These are phyloP conservation scores for Colletotrichum orchidophilum DNA, from an alignment of 2,329 filamentous ascomycete genomes.

Conservation along the genomic window DNA sequence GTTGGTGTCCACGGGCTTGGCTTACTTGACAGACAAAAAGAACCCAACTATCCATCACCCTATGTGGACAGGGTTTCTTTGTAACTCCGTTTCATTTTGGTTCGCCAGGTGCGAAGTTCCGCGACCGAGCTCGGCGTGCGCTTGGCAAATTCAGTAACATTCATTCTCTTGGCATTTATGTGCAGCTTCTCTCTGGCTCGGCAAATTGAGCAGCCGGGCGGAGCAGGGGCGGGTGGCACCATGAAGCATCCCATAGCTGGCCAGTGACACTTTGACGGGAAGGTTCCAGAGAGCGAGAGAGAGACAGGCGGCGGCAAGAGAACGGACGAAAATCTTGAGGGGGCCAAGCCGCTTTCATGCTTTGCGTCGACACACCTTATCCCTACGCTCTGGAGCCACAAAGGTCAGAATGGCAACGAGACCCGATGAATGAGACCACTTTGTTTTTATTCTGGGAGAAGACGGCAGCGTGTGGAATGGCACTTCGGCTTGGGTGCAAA, in stretches of 20 bases:
- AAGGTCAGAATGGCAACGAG: not conserved
- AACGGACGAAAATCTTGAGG: not conserved
- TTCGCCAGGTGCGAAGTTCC: conserved; percentile 29
- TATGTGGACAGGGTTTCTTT: not conserved
- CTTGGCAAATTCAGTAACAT: conserved; percentile 19
- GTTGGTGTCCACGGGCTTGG: not conserved
- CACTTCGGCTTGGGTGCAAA: not conserved
- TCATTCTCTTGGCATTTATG: conserved; percentile 17
- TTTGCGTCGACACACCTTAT: not conserved
- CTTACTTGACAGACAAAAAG: not conserved
- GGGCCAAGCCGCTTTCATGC: not conserved
- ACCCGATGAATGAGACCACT: not conserved
- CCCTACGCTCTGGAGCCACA: not conserved
- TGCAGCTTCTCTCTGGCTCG: not conserved
- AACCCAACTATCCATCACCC: not conserved
- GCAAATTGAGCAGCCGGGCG: conserved; percentile 14
- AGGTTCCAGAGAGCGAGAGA: not conserved
- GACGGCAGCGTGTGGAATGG: not conserved
- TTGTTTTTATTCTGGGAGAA: conserved; percentile 1
- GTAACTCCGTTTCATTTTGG: conserved; percentile 23
- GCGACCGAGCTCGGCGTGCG: conserved; percentile 2
- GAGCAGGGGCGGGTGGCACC: not conserved
- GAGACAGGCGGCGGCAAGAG: not conserved
- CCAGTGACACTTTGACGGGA: not conserved
- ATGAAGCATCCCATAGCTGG: not conserved